Percentiles rank a stretch among this genome's conserved stretches.
These are phyloP conservation scores for Colletotrichum sublineola DNA, from an alignment of 2,329 filamentous ascomycete species.

Conservation along the genomic window DNA sequence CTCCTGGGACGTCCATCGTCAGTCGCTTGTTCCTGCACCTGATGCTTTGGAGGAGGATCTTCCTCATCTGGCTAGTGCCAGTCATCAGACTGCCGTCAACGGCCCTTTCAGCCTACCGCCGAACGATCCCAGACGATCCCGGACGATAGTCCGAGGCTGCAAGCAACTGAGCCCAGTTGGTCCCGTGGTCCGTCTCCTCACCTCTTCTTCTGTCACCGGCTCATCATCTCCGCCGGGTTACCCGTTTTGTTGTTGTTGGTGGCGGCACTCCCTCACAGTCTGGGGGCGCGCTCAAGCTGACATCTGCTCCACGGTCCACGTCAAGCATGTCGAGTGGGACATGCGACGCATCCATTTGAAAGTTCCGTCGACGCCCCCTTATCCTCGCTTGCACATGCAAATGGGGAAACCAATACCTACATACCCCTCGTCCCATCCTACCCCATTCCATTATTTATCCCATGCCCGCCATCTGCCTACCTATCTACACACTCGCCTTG, in stretches of 20 bases:
- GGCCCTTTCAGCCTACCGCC: slow-evolving; percentile 27
- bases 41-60: slow-evolving; percentile 19
- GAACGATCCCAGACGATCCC: slow-evolving; percentile 31
- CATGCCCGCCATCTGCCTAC: slow-evolving; percentile 1
- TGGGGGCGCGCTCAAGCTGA: slow-evolving; percentile 2
- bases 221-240: neutral
- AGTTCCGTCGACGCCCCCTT: slow-evolving; percentile 7
- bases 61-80: slow-evolving; percentile 39
- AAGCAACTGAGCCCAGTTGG: slow-evolving; percentile 27
- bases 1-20: slow-evolving; percentile 16
- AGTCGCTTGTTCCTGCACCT: slow-evolving; percentile 25
- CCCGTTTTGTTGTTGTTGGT: slow-evolving; percentile 20
- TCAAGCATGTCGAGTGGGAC: slow-evolving; percentile 13
- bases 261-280: neutral
- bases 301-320: slow-evolving; percentile 9
- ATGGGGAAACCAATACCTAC: slow-evolving; percentile 30
- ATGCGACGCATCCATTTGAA: slow-evolving; percentile 27
- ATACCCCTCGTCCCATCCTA: slow-evolving; percentile 35
- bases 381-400: slow-evolving; percentile 40
- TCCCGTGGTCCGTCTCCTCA: slow-evolving; percentile 2
- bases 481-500: slow-evolving; percentile 9
- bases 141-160: slow-evolving; percentile 35
- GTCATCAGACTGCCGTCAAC: slow-evolving; percentile 40
- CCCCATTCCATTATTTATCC: slow-evolving; percentile 11
- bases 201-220: neutral